Percentiles rank a stretch among this genome's conserved stretches.
These are phyloP conservation scores for Prillingera fragicola DNA, from an alignment of 1,284 basidiomycete species.

Conservation along the genomic window DNA sequence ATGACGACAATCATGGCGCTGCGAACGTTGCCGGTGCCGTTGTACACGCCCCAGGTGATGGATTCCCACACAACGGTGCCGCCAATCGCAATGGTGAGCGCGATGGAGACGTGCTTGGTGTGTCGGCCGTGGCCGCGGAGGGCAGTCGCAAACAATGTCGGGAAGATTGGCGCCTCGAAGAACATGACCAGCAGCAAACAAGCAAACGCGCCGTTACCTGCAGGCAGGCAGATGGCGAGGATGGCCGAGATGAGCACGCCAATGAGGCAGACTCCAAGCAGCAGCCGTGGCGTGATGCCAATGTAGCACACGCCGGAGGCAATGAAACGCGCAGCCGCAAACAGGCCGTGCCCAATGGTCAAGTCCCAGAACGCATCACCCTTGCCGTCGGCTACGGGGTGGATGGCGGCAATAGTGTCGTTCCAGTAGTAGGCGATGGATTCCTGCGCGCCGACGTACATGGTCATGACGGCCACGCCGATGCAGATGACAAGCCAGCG, in stretches of 20 bases:
- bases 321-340: constrained; percentile 36
- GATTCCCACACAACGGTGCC: constrained; percentile 32
- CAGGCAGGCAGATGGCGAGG: constrained; percentile 27
- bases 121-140: constrained; percentile 37
- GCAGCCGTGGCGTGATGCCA: constrained; percentile 36
- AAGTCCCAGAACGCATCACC: constrained; percentile 29
- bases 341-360: constrained; percentile 31
- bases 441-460: constrained; percentile 45
- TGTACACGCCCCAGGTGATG: constrained; percentile 25
- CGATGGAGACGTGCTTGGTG: constrained; percentile 35
- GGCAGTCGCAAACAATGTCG: constrained; percentile 41
- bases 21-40: constrained; percentile 9
- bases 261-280: constrained; percentile 29
- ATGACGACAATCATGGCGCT: constrained; percentile 19
- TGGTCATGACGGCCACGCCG: constrained; percentile 31
- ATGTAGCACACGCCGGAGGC: constrained; percentile 32
- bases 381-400: constrained; percentile 8
- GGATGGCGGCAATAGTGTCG: constrained; percentile 13
- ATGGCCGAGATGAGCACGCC: constrained; percentile 35
- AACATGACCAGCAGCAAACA: constrained; percentile 36
- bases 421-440: constrained; percentile 36
- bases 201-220: constrained; percentile 21
- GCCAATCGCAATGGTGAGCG: constrained; percentile 29
- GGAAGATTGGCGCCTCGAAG: constrained; percentile 45
- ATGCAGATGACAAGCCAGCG: constrained; percentile 19